Conservation (phyloP, 228 moss, liverwort and hornwort genomes). For the Sphagnum fallax region DNA sequence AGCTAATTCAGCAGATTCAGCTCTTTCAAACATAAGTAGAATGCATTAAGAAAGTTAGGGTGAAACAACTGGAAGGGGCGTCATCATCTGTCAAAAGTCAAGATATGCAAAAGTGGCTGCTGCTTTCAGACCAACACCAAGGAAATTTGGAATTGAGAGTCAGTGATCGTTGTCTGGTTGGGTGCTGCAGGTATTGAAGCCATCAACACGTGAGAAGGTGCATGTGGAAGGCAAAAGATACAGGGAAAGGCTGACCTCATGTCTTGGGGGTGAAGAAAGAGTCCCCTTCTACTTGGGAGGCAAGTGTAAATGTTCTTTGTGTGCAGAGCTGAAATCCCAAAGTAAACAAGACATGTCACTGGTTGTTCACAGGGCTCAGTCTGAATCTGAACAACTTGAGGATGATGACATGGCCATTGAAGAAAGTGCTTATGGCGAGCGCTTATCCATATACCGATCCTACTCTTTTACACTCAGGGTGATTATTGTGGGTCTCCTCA, state of each 20-base stretch:
- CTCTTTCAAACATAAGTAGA: neutral
- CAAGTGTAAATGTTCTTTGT: conserved; percentile 65
- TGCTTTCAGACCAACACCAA: no score
- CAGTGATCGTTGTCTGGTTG: neutral
- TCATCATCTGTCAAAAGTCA: neutral
- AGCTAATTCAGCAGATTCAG: no score
- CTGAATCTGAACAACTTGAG: conserved; percentile 27
- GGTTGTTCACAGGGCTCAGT: conserved; percentile 29
- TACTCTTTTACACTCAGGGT: conserved; percentile 65
- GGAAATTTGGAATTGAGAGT: neutral
- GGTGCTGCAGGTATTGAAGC: conserved; percentile 54
- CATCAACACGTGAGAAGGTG: conserved; percentile 65
- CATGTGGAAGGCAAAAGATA: conserved; percentile 72
- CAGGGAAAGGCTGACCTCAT: conserved; percentile 40
- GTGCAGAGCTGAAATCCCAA: conserved; percentile 39
- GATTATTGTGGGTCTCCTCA: conserved; percentile 65
- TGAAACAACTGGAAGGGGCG: neutral
- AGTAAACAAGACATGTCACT: conserved; percentile 33
- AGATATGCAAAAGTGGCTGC: no score
- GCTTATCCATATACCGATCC: conserved; percentile 48
- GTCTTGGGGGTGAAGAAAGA: conserved; percentile 52
- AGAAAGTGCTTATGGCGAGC: conserved; percentile 30
- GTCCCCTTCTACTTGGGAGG: conserved; percentile 74
- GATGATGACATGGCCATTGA: conserved; percentile 27
- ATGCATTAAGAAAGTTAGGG: neutral